Base-by-base conservation (phyloP, 306 rosid species). In the Castanea crenata region DNA sequence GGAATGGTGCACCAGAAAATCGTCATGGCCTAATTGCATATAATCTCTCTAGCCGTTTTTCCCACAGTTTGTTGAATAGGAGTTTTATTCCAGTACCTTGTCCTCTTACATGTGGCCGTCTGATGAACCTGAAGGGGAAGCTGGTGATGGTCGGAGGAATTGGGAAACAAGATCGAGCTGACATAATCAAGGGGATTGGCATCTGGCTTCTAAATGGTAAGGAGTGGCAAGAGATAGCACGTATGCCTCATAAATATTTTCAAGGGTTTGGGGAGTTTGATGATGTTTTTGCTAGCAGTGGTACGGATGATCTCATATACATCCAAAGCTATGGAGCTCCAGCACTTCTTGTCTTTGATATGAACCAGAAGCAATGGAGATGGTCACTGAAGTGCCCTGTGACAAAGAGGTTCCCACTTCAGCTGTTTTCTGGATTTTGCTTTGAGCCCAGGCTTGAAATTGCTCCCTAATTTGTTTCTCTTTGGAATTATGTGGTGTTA, bases 71-170 rank as follows among this genome's bases (percentile, higher is more conserved):
- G 84, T 82, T 96, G 91, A 83, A 78, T 61, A 84, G 76, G 77
- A 86, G 86, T 86, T 91, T 90, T n/a, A 85, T 96, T 65, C 82
- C 87, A 2, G 90, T 87, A 38, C 98, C 99, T n/a, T 93, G 94
- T 65, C 80, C 99, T 55, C 88, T 96, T 44, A 93, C 99, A 15
- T 96, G 99, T 41, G 99, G 98, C 63, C 93, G 99, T 3, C 81
- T 96, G 79, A 96, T 96, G 98, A 91, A 90, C 85, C 74, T 93
- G 83, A 90, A 86, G 87, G 98, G 92, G 79, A 90, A 87, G 89
- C 91, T 96, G 83, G 99, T 93, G 32, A 96, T 96, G 98, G 99
- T 96, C 61, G 99, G 99, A 74, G 99, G 99, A 64, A 91, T 96
- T 6, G 97, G 98, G 41, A 93, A 88, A 82, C 92, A 0, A 0